Evolutionary conservation across 2,329 filamentous ascomycete species (phyloP).

Genomic region (Colletotrichum zoysiae): DNA sequence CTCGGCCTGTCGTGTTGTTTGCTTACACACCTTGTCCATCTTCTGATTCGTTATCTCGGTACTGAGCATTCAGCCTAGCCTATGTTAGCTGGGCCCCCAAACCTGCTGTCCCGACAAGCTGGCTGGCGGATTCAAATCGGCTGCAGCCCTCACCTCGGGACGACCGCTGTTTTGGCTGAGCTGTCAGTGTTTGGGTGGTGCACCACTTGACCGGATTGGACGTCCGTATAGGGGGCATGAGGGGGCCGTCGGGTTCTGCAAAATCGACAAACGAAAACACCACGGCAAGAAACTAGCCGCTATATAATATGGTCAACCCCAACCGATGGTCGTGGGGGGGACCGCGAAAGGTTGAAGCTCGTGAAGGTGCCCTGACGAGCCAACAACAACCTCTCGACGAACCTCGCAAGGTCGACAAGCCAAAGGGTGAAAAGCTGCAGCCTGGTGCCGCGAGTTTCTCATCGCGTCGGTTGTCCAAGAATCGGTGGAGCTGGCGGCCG

Average conservation of each 20-base stretch:
- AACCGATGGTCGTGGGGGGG: conserved; percentile 39
- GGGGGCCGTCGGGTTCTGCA: not conserved
- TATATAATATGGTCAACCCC: conserved; percentile 33
- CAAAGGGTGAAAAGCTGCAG: conserved; percentile 26
- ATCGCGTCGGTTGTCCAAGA: conserved; percentile 32
- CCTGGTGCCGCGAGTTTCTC: conserved; percentile 21
- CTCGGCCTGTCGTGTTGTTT: not conserved
- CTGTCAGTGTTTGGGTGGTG: conserved; percentile 18
- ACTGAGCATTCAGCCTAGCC: not conserved
- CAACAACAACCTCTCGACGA: conserved; percentile 11
- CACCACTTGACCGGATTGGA: conserved; percentile 21
- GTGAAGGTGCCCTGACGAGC: conserved; percentile 18
- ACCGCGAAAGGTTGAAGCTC: conserved; percentile 11
- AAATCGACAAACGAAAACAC: not conserved
- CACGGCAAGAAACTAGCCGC: conserved; percentile 1
- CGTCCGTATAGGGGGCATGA: not conserved
- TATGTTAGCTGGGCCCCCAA: conserved; percentile 7
- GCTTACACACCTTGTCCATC: conserved; percentile 13
- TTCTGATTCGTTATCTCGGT: conserved; percentile 31
- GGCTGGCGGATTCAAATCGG: not conserved
- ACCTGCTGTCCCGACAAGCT: conserved; percentile 7
- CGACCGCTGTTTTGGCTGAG: conserved; percentile 18
- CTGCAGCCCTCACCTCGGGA: conserved; percentile 4
- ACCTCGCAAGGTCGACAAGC: not conserved
- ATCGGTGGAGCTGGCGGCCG: conserved; percentile 39